Evolutionary conservation across 352 stramenopile genomes (phyloP).

Genomic region (Phytophthora fragariae): DNA sequence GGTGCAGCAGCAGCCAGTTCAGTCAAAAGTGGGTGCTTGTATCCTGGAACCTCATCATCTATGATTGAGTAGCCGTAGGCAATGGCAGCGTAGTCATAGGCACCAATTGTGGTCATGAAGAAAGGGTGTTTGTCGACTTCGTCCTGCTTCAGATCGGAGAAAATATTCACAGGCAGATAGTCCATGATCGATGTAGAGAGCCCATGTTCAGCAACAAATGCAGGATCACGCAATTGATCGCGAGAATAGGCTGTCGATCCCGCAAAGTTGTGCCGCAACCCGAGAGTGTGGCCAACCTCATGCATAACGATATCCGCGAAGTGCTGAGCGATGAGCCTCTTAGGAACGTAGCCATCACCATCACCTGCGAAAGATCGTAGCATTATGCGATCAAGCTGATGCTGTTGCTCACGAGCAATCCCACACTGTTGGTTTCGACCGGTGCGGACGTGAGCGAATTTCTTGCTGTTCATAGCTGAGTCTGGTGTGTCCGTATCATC

Average conservation of each 20-base stretch:
- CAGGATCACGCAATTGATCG: conserved; percentile 60
- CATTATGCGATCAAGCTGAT: conserved; percentile 58
- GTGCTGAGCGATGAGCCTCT: conserved; percentile 68
- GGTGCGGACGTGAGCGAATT: conserved; percentile 4
- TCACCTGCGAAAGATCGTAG: conserved; percentile 26
- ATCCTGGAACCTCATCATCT: conserved; percentile 53
- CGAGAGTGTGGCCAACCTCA: conserved; percentile 90
- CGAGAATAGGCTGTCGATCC: conserved; percentile 62
- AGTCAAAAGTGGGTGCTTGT: conserved; percentile 49
- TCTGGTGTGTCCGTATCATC: not conserved
- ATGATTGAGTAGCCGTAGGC: conserved; percentile 83
- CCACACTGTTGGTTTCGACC: conserved; percentile 49
- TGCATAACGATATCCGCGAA: conserved; percentile 89
- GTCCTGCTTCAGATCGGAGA: conserved; percentile 61
- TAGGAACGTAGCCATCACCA: conserved; percentile 46
- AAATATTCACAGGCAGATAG: conserved; percentile 87
- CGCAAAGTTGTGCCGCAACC: conserved; percentile 89
- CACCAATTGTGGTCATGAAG: conserved; percentile 73
- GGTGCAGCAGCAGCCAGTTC: conserved; percentile 52
- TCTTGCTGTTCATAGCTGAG: not conserved
- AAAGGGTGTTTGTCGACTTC: conserved; percentile 57
- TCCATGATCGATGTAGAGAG: conserved; percentile 86
- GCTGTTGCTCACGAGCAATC: conserved; percentile 43
- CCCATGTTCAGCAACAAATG: conserved; percentile 59
- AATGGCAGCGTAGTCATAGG: conserved; percentile 86